Evolutionary conservation across 495 filamentous ascomycete species (phyloP), one percentile per base, ranked within the genome.

Genomic region (Aspergillus asperescens): DNA sequence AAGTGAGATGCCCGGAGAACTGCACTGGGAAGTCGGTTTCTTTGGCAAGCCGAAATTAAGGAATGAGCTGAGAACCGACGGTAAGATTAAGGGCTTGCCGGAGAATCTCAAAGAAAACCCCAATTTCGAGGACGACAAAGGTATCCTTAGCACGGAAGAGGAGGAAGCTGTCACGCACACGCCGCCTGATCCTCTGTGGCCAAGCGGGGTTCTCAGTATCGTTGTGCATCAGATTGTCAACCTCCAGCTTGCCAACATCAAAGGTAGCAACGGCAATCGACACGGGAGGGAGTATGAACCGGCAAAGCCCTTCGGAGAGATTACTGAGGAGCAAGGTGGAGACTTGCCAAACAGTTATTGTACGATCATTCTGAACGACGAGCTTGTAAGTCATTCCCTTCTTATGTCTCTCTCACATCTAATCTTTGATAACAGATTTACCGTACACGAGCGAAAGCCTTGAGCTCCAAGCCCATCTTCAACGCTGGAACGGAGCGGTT

Each of bases 21-120:
- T 97, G 20, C 85, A 92, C 64, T 96, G 92, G 92, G 92, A 96
- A 64, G 90, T 96, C 37, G 91, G 91, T 6, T 96, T 85, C 69
- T 97, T 96, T 50, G 82, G 82, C 48, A 96, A 95, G 72, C 88
- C 92, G 4, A 80, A 89, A 52, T 85, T 96, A 68, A 76, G 92
- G 24, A 77, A 82, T 27, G 90, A 89, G 22, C 73, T 97, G 32
- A 75, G 88, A 7, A 95, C 89, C 4, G 86, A 94, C 66, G 92
- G 92, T 31, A 88, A 89, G 70, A 83, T 95, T 63, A 75, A 77
- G 48, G 83, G 78, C 50, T 76, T 97, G 2, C 90, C 89, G 1
- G 70, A 81, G 18, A 77, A 77, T 47, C 74, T 96, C 10, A 81
- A 83, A 45, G 83, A 90, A 54, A 77, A 86, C 43, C 80, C 84